Evolutionary conservation across 2,329 filamentous ascomycete species (phyloP).

Genomic region (Ascochyta koolunga): DNA sequence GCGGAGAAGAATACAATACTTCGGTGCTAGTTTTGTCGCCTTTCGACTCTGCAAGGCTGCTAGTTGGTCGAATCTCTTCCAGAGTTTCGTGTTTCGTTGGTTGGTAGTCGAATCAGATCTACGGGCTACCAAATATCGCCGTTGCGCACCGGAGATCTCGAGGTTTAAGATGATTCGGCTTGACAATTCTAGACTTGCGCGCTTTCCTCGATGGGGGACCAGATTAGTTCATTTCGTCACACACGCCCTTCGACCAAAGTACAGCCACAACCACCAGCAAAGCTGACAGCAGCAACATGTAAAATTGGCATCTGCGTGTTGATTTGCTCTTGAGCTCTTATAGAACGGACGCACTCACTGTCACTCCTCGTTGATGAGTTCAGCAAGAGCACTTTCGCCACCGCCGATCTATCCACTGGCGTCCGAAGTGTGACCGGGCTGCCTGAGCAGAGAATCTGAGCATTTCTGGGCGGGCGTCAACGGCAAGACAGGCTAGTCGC

Average conservation of each 20-base stretch:
- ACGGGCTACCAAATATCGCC: neutral
- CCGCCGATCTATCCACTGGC: neutral
- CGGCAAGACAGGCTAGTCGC: neutral
- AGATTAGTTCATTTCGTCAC: slow-evolving; percentile 3
- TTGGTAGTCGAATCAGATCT: neutral
- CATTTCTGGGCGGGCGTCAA: neutral
- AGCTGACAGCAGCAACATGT: neutral
- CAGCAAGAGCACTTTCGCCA: too few species aligned
- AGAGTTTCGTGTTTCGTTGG: neutral
- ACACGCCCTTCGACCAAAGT: slow-evolving; percentile 7
- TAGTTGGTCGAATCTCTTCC: neutral
- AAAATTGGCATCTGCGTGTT: too few species aligned
- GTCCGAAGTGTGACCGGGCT: slow-evolving; percentile 12
- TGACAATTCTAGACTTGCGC: slow-evolving; percentile 6
- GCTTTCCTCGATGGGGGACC: slow-evolving; percentile 11
- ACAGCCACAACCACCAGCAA: neutral
- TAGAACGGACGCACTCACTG: too few species aligned
- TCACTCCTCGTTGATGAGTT: too few species aligned
- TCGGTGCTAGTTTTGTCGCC: neutral
- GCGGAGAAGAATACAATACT: too few species aligned
- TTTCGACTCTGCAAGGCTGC: neutral
- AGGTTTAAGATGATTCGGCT: slow-evolving; percentile 14
- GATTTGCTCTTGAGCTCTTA: neutral
- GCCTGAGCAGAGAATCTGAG: slow-evolving; percentile 5
- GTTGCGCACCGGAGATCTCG: slow-evolving; percentile 12